Evolutionary conservation across 2,329 filamentous ascomycete genomes (phyloP), one percentile per base, ranked within the genome.

Genomic region (Aureobasidium sp.): DNA sequence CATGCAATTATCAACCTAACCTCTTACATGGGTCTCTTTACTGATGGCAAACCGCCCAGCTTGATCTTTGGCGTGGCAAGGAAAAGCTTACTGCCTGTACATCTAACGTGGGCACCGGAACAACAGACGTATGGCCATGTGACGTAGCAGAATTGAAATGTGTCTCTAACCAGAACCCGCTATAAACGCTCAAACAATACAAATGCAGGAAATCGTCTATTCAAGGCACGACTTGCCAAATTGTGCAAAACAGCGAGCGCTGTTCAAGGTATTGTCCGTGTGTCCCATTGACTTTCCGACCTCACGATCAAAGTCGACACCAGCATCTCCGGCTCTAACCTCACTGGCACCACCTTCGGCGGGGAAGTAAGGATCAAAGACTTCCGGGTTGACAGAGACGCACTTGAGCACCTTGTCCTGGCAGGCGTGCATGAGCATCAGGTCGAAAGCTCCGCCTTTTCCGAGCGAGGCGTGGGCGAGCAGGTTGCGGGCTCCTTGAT

Each of bases 381-480:
- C 48, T 42, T 70, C 66, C 8, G 67, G 69, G 44, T 68, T 64
- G 22, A 72, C 65, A 3, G 65, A 63, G n/a, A 71, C 57, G 44
- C 68, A 71, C n/a, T 58, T 61, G 24, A 70, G 48, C 3, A 60
- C 56, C 10, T 61, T 58, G 12, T 59, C 55, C 12, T 61, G 58
- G 55, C 69, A 72, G 6, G 60, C 57, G 11, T 61, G 55, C 53
- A 66, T 63, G 32, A 71, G 55, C 10, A 60, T 59, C 17, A 71
- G 61, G 39, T 71, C 69, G 52, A 68, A 71, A 4, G 67, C 67
- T 41, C 68, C 63, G 22, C 61, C 62, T 19, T 59, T 59, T 3
- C 62, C 66, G 14, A 58, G 59, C 2, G 62, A 61, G 2, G 63
- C 57, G 16, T 61, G 60, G 3, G 59, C 49, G 6, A 72, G 54